phyloP scores from a whole-genome alignment of 805 yeast species.

The Suhomyces faveliae region DNA sequence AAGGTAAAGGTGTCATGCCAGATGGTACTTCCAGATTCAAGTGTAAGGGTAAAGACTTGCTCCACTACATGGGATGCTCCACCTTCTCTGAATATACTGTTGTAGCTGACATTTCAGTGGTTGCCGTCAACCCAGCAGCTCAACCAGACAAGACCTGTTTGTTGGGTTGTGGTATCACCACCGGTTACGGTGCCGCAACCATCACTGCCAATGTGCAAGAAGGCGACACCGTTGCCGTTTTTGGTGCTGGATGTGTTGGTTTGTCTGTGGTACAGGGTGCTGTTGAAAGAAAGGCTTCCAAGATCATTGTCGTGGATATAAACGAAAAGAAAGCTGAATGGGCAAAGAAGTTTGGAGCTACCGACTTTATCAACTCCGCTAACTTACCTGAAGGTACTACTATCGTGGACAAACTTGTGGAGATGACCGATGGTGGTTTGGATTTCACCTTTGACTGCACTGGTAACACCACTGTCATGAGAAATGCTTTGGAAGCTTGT shows the following conservation, averaged over 20 bases:
- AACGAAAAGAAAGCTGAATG: conserved; percentile 81
- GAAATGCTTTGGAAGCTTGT: conserved; percentile 93
- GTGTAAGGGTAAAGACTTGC: conserved; percentile 77
- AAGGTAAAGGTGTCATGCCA: conserved; percentile 98
- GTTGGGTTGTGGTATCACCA: conserved; percentile 97
- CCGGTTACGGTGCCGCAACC: conserved; percentile 97
- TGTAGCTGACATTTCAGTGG: conserved; percentile 95
- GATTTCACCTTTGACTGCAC: conserved; percentile 98
- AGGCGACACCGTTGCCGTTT: conserved; percentile 93
- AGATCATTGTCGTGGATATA: conserved; percentile 82
- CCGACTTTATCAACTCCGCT: conserved; percentile 87
- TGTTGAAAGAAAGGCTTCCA: conserved; percentile 71
- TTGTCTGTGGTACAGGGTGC: conserved; percentile 97
- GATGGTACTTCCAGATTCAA: conserved; percentile 94
- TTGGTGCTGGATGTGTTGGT: conserved; percentile 98
- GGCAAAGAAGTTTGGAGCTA: conserved; percentile 91
- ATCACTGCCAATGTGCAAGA: conserved; percentile 87
- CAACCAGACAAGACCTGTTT: conserved; percentile 84
- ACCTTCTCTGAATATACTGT: conserved; percentile 97
- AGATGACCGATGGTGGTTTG: conserved; percentile 94
- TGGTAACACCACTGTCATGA: conserved; percentile 93
- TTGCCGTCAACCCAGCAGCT: conserved; percentile 82
- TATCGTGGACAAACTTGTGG: conserved; percentile 76
- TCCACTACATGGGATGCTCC: conserved; percentile 98
- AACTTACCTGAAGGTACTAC: conserved; percentile 70